Conservation (phyloP, 139 green algal species). For the Auxenochlorella protothecoides region DNA sequence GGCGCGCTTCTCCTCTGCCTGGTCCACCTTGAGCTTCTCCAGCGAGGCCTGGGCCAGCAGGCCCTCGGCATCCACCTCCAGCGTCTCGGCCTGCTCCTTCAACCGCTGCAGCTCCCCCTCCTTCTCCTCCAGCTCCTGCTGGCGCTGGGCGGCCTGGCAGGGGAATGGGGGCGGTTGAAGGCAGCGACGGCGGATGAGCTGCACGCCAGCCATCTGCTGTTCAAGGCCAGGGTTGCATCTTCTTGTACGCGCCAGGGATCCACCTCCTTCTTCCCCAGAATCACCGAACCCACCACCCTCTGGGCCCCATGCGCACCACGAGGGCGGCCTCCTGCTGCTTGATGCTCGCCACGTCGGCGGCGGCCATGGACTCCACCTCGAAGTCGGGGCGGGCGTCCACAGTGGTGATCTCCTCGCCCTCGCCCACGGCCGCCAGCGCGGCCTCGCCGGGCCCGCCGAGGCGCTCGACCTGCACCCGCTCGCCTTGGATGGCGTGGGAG, state of each 20-base stretch:
- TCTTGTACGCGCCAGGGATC: background rate
- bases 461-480: constrained; percentile 6
- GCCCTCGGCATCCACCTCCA: constrained; percentile 10
- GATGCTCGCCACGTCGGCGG: constrained; percentile 11
- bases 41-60: constrained; percentile 9
- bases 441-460: background rate
- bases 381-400: constrained; percentile 13
- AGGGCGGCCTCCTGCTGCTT: constrained; percentile 12
- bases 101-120: constrained; percentile 1
- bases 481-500: constrained; percentile 6
- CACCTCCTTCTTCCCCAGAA: background rate
- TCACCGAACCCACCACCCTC: background rate
- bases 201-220: background rate
- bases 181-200: background rate
- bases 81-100: constrained; percentile 4
- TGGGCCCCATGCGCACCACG: background rate
- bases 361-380: background rate
- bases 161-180: background rate
- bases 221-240: background rate
- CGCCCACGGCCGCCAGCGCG: background rate
- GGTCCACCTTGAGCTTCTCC: constrained; percentile 10
- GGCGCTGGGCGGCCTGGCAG: constrained; percentile 1
- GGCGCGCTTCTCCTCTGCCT: background rate
- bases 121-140: constrained; percentile 10
- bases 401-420: background rate